These are phyloP conservation scores for Rhodamnia rubescens DNA, from an alignment of 345 rosid species.

Conservation along the genomic window DNA sequence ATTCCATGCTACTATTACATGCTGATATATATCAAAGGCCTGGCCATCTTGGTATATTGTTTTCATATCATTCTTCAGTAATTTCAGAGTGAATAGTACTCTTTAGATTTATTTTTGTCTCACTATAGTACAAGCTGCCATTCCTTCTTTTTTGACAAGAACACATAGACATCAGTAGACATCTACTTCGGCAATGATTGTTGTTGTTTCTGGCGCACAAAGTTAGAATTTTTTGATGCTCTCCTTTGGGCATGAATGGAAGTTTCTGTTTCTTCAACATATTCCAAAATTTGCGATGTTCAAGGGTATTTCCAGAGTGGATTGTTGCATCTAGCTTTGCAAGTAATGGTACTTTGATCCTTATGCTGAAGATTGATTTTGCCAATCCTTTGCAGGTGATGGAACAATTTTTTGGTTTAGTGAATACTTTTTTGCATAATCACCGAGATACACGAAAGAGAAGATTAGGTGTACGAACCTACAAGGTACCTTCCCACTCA, in stretches of 20 bases:
- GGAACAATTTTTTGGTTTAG: conserved; percentile 95
- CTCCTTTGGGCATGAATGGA: background rate
- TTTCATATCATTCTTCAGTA: background rate
- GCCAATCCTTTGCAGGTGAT: conserved; percentile 57
- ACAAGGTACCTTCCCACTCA: conserved; percentile 52
- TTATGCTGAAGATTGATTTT: background rate
- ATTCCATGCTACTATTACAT: background rate
- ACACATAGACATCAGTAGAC: background rate
- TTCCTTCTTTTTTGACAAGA: background rate
- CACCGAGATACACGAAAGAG: conserved; percentile 86
- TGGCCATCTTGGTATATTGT: background rate
- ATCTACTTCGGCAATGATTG: background rate
- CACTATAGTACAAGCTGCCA: background rate
- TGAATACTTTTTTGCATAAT: conserved; percentile 77
- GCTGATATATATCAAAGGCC: background rate
- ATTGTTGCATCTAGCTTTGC: background rate
- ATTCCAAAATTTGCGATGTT: background rate
- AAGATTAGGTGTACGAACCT: conserved; percentile 78
- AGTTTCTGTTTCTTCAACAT: background rate
- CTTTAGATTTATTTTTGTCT: background rate
- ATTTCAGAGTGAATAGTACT: background rate
- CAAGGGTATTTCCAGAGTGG: background rate
- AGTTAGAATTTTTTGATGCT: background rate
- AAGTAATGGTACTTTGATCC: background rate
- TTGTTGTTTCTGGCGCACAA: background rate